Base-by-base conservation (phyloP, 805 yeast genomes). In the Cyberlindnera mississippiensis region DNA sequence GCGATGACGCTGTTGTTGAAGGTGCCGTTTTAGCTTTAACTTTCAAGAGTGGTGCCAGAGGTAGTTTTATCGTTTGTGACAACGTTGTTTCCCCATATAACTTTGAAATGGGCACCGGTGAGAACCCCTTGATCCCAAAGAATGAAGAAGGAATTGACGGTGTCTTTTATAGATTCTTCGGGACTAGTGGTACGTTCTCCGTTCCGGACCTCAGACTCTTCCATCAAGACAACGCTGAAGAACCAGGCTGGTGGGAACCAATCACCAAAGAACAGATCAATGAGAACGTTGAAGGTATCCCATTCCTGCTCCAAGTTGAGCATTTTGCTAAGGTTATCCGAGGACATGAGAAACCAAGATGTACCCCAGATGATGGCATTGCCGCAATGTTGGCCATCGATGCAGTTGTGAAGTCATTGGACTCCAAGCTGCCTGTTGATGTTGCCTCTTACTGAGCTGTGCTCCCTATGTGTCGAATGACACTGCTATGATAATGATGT, bases 91-190 rank as follows among this genome's bases (percentile, higher is more conserved):
- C 53, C 15, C 51, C 53, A 5, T 36, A 38, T 33, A 50, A 50
- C 40, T 50, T 50, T 33, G 53, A 50, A 35, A 50, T 50, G 51
- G 53, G 53, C 6, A 50, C 53, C 2, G 53, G 53, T 30, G 53
- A 50, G 37, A 50, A 50, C 41, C 53, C 53, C 11, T 29, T 50
- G 42, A 47, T 50, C 27, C 46, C 48, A 33, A 26, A 50, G 29
- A 35, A 27, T 39, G 14, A 28, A 6, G 39, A 44, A 11, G 40
- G 48, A 3, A 38, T 42, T 7, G 53, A 50, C 28, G 53, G 53
- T 27, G 46, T 45, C 17, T 50, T 50, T 26, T 50, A 50, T 19
- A 35, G 51, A 24, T 42, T 50, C 44, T 50, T 50, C 31, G 53
- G 53, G n/a, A 41, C 53, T 8, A 33, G 41, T 20, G 53, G 53